phyloP scores from a whole-genome alignment of 1,139 yeast species.

The Zhuliangozyma parablackwelliae region DNA sequence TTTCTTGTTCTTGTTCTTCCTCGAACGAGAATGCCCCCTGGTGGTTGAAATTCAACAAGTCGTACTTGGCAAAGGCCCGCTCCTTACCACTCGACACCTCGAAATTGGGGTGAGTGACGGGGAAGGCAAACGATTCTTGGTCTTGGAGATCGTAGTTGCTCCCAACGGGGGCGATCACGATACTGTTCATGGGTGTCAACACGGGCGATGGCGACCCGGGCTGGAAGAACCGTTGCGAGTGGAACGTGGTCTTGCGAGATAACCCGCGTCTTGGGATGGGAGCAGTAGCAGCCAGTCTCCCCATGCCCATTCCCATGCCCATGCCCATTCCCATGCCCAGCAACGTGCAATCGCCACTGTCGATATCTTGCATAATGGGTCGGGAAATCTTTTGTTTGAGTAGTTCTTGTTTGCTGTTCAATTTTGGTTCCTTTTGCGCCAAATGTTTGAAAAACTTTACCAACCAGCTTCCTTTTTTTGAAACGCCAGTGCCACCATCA shows the following conservation, averaged over 20 bases:
- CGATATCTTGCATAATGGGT: no score
- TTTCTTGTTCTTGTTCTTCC: neutral
- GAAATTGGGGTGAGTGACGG: constrained; percentile 11
- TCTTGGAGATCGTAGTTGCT: constrained; percentile 3
- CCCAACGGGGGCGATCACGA: constrained; percentile 12
- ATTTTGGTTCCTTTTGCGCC: constrained; percentile 4
- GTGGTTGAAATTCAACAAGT: constrained; percentile 10
- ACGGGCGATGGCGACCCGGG: constrained; percentile 6
- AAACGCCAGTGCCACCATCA: no score
- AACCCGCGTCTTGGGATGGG: no score
- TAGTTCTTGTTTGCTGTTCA: constrained; percentile 1
- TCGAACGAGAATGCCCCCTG: constrained; percentile 8
- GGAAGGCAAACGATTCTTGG: constrained; percentile 7
- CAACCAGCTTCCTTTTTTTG: constrained; percentile 1
- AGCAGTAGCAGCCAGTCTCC: no score
- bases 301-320: no score
- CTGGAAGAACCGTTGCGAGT: no score
- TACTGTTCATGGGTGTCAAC: constrained; percentile 8
- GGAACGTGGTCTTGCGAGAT: no score
- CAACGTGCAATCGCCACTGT: no score
- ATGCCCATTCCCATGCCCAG: no score
- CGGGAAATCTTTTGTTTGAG: constrained; percentile 6
- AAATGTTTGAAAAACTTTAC: constrained; percentile 6
- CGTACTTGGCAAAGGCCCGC: constrained; percentile 8
- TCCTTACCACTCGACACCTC: neutral